Evolutionary conservation across 176 grass and related monocot genomes (phyloP), one percentile per base, ranked within the genome.

Genomic region (Eragrostis nindensis): DNA sequence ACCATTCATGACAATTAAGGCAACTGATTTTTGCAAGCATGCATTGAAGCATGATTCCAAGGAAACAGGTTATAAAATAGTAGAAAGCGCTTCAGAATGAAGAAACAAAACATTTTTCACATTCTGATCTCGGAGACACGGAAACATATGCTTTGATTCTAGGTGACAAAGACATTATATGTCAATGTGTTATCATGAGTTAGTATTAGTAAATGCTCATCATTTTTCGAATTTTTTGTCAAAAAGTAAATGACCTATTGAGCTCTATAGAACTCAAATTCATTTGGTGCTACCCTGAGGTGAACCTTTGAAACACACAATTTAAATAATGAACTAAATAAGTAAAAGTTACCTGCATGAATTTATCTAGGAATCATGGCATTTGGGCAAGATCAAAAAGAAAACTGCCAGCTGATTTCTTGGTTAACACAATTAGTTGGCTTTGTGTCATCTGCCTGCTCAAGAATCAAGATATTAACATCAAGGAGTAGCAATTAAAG

Each of bases 371-470:
- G 64, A 88, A 62, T 24, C 57, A 76, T 25, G 32, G 29, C 45
- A 57, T 26, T 54, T 47, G 61, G 32, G 43, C 61, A 79, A 83
- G 61, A 53, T 49, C 27, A 21, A 72, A 81, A 64, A 77, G 72
- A 81, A 76, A 73, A 63, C 55, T 43, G n/a, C 57, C 66, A 32
- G 57, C 78, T 25, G 49, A 78, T 66, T 66, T 73, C 83, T 82
- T 85, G 57, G 66, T 89, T 89, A 66, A 57, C 39, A 66, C 17
- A 30, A 77, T 81, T 77, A 86, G 75, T 67, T 73, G 48, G 17
- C 72, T 72, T 48, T 67, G 49, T 11, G 72, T 50, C 73, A 66
- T 83, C 85, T 78, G 46, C 41, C 87, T 90, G 83, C 73, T 66
- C n/a, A 82, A 72, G 30, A 86, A 77, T 47, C 27, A 70, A 81